Evolutionary conservation across 805 yeast genomes (phyloP), one percentile per base, ranked within the genome.

Genomic region (Yarrowia bubula): DNA sequence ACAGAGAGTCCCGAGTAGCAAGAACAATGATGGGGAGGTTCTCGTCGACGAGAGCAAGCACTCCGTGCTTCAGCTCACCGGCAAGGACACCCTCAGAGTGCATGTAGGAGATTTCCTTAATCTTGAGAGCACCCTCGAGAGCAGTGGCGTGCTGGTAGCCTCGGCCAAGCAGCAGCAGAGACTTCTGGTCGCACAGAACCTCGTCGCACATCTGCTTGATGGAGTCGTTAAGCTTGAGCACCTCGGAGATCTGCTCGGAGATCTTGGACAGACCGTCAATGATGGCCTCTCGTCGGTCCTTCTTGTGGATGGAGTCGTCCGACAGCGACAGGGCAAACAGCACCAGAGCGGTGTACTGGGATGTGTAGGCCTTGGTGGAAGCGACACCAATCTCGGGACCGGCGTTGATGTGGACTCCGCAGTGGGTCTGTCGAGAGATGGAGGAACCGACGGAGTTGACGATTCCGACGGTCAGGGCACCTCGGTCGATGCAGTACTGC

Each of bases 321-420:
- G 98, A 90, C 69, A 95, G 83, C n/a, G 93, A 90, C 64, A 95
- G 83, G 0, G 98, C 98, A 80, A 95, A 84, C 98, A 95, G 91
- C 4, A 93, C 98, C 69, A 95, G 81, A 0, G 99, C 98, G 76
- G 96, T 92, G 77, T 86, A 95, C 77, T 95, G 99, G 10, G 99
- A 95, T 8, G 99, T 95, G 81, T 95, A 95, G 33, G 99, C 99
- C 80, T 95, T 95, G 55, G 99, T 95, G 11, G 98, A 92, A 10
- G 99, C 99, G 71, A 95, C 99, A 77, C 99, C 98, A 69, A 95
- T 95, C 79, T 95, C 99, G 51, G 99, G 99, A 70, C 99, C 99
- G 57, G 99, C 99, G 75, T 95, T 95, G 76, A 95, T 92, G 77
- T 95, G 99, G 66, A 95, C 97, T 85, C 99, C 99, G 82, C 99